Percentiles rank a stretch among this genome's conserved stretches.
phyloP scores from a whole-genome alignment of 768 basidiomycete genomes.

The Amanita thiersii region DNA sequence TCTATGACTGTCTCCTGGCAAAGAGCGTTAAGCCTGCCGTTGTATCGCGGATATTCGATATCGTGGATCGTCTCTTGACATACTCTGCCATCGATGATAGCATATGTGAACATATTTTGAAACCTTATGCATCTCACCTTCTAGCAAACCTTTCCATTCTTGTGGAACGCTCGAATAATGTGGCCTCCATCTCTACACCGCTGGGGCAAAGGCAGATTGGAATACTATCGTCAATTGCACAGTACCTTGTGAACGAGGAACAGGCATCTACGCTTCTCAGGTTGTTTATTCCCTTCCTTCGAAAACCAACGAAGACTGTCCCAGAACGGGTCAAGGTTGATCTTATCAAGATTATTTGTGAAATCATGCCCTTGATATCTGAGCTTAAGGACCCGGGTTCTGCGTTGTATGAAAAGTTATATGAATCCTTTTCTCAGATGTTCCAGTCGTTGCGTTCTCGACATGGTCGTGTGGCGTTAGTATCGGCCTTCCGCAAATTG shows the following conservation, averaged over 20 bases:
- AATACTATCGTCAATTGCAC: slow-evolving; percentile 75
- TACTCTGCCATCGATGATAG: slow-evolving; percentile 42
- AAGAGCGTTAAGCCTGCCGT: slow-evolving; percentile 84
- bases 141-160: slow-evolving; percentile 65
- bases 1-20: slow-evolving; percentile 77
- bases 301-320: slow-evolving; percentile 65
- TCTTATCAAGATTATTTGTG: slow-evolving; percentile 62
- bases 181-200: slow-evolving; percentile 43
- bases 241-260: slow-evolving; percentile 54
- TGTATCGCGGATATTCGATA: slow-evolving; percentile 74
- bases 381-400: slow-evolving; percentile 43
- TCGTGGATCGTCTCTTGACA: slow-evolving; percentile 63
- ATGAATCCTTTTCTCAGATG: slow-evolving; percentile 61
- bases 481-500: slow-evolving; percentile 51
- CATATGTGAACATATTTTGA: slow-evolving; percentile 47
- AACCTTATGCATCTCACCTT: slow-evolving; percentile 63
- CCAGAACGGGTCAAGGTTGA: slow-evolving; percentile 84
- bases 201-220: slow-evolving; percentile 76
- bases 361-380: slow-evolving; percentile 58
- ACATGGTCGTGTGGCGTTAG: slow-evolving; percentile 59
- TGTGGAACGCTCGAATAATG: slow-evolving; percentile 53
- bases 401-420: slow-evolving; percentile 41
- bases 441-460: slow-evolving; percentile 74
- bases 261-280: slow-evolving; percentile 69
- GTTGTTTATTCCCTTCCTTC: slow-evolving; percentile 74